Evolutionary conservation across 768 basidiomycete genomes (phyloP).

Genomic region (Tricholomella constricta): DNA sequence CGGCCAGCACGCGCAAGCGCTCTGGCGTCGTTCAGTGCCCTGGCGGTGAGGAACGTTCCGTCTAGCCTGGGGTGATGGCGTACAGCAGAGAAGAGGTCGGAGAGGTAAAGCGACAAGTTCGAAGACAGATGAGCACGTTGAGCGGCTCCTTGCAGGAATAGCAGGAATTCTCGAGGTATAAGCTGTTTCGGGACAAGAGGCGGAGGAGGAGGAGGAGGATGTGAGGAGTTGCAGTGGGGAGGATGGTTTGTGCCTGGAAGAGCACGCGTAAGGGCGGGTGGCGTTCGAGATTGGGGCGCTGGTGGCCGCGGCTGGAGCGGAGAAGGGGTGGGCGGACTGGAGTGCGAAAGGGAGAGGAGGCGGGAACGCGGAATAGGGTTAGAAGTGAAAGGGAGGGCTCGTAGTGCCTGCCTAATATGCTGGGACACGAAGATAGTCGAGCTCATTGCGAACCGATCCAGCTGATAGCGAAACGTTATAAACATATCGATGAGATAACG

Average conservation of each 20-base stretch:
- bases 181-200: slow-evolving; percentile 29
- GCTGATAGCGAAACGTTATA: slow-evolving; percentile 37
- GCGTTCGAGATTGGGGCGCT: no score
- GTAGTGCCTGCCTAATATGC: slow-evolving; percentile 38
- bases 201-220: slow-evolving; percentile 16
- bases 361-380: slow-evolving; percentile 22
- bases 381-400: slow-evolving; percentile 29
- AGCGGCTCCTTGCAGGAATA: slow-evolving; percentile 30
- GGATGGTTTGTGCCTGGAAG: slow-evolving; percentile 15
- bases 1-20: slow-evolving; percentile 68
- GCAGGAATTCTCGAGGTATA: slow-evolving; percentile 31
- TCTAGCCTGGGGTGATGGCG: slow-evolving; percentile 74
- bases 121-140: slow-evolving; percentile 49
- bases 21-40: slow-evolving; percentile 62
- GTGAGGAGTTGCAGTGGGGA: slow-evolving; percentile 20
- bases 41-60: slow-evolving; percentile 63
- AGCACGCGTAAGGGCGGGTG: no score
- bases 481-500: background rate
- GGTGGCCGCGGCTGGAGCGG: slow-evolving; percentile 26
- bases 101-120: slow-evolving; percentile 60
- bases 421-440: slow-evolving; percentile 55
- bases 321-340: slow-evolving; percentile 29
- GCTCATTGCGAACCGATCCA: slow-evolving; percentile 82
- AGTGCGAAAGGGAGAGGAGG: slow-evolving; percentile 29
- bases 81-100: slow-evolving; percentile 59